A percentile compares a stretch with the other conserved stretches of the same genome.
Evolutionary conservation across 441 rosid genomes (phyloP).

Genomic region (Syzygium malaccense): DNA sequence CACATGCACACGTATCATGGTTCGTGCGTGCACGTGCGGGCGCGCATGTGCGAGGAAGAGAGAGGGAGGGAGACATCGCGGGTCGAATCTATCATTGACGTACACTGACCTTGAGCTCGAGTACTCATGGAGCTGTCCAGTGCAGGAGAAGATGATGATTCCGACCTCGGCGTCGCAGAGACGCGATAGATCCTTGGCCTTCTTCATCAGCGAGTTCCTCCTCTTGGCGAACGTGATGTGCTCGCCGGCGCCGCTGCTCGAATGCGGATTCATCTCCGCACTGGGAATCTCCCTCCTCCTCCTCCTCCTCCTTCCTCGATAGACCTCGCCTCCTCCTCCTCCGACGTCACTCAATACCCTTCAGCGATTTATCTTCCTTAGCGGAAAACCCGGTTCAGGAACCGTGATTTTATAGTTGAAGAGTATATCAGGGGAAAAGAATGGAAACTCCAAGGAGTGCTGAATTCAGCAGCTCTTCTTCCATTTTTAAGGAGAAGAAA

Average conservation of each 20-base stretch:
- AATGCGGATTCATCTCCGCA: not conserved
- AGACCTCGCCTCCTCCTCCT: not conserved
- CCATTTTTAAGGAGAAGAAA: not conserved
- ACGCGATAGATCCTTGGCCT: not conserved
- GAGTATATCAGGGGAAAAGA: not conserved
- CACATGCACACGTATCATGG: not conserved
- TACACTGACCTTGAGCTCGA: conserved; percentile 2
- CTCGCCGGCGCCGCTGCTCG: not conserved
- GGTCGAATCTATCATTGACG: not conserved
- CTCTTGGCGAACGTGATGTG: not conserved
- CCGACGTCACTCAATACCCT: not conserved
- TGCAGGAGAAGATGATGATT: conserved; percentile 1
- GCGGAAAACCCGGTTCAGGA: not conserved
- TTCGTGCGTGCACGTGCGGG: not conserved
- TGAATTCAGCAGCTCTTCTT: no score
- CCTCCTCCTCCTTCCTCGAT: not conserved
- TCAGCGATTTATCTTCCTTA: not conserved
- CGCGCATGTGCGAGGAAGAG: not conserved
- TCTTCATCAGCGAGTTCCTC: not conserved
- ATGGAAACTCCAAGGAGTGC: not conserved
- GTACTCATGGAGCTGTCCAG: conserved; percentile 1
- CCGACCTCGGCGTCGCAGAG: conserved; percentile 3
- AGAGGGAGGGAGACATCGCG: not conserved
- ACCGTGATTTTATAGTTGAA: not conserved
- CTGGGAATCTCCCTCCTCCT: not conserved